Percentiles rank a stretch among this genome's conserved stretches.
phyloP scores from a whole-genome alignment of 768 basidiomycete species.

The Tulasnella sp. region DNA sequence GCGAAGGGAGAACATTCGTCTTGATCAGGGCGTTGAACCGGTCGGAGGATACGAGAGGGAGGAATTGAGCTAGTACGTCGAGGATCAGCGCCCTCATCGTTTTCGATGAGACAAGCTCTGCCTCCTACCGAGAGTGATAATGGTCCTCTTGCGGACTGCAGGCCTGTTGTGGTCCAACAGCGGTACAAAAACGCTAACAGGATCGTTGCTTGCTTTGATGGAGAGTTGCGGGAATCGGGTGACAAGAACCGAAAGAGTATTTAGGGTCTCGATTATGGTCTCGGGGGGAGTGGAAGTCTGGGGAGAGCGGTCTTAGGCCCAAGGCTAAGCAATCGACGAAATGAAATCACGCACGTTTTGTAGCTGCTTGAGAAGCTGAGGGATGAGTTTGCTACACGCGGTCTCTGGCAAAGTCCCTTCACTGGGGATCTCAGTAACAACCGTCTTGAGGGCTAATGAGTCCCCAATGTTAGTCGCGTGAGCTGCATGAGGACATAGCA shows the following conservation, averaged over 20 bases:
- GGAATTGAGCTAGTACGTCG: slow-evolving; percentile 47
- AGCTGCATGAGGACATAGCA: neutral
- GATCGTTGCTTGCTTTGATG: slow-evolving; percentile 42
- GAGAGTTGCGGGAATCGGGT: slow-evolving; percentile 68
- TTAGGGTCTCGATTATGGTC: slow-evolving; percentile 69
- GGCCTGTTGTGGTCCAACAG: slow-evolving; percentile 64
- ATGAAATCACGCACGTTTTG: slow-evolving; percentile 43
- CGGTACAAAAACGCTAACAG: slow-evolving; percentile 56
- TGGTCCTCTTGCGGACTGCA: slow-evolving; percentile 87
- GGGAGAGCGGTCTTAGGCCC: neutral
- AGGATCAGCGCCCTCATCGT: neutral
- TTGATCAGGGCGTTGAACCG: slow-evolving; percentile 52
- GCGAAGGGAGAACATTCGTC: slow-evolving; percentile 47
- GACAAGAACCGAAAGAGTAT: slow-evolving; percentile 80
- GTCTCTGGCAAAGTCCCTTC: slow-evolving; percentile 68
- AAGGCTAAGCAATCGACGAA: neutral
- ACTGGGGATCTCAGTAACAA: slow-evolving; percentile 78
- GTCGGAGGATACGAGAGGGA: slow-evolving; percentile 54
- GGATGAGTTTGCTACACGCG: slow-evolving; percentile 73
- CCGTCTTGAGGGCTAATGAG: slow-evolving; percentile 75
- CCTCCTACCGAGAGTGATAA: slow-evolving; percentile 45
- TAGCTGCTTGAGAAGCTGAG: slow-evolving; percentile 70
- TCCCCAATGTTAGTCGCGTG: neutral
- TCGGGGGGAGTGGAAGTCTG: slow-evolving; percentile 65
- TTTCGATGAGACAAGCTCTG: neutral